Base-by-base conservation (phyloP, 2,329 filamentous ascomycete species). In the Chalara sp. region DNA sequence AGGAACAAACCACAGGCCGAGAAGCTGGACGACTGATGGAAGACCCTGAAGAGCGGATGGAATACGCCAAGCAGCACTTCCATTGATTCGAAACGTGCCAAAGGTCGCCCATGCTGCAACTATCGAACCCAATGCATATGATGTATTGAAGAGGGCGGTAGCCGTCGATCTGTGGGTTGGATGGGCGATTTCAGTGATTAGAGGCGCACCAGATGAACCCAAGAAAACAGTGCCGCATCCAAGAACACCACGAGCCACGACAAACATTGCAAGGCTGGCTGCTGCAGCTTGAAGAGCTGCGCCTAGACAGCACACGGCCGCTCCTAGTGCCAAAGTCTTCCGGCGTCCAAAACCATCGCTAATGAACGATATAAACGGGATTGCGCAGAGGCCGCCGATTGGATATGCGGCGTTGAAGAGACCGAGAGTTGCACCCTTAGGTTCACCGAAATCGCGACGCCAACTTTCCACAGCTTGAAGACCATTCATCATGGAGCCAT, bases 361-460 rank as follows among this genome's bases (percentile, higher is more conserved):
- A 6, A 70, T 53, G 21, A 60, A 63, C 0, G 70, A 69, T 35
- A 71, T 63, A 53, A 73, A 67, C 7, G 70, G 70, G 47, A 73
- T 62, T 8, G 70, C 65, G 59, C 70, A 67, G n/a, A 72, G 57
- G 2, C 68, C 69, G 4, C 72, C 72, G 43, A 75, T 63, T 2
- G 68, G 68, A 54, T 71, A 71, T 56, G 70, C 68, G 3, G 70
- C 71, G 51, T 68, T 72, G 37, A 75, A 63, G 3, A 73, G 62
- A 12, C 71, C 71, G 10, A 73, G 65, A 2, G 66, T 62, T 7
- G 63, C 59, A 11, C 67, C 67, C 28, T 62, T 67, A 1, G 72
- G 71, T 37, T 70, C 64, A 44, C 64, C 65, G 49, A 74, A 74
- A 57, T 72, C 68, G 5, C 61, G 53, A 48, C 67, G 58, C 57